A percentile compares a stretch with the other conserved stretches of the same genome.
phyloP scores from a whole-genome alignment of 352 stramenopile species.

The Phytophthora uliginosa region DNA sequence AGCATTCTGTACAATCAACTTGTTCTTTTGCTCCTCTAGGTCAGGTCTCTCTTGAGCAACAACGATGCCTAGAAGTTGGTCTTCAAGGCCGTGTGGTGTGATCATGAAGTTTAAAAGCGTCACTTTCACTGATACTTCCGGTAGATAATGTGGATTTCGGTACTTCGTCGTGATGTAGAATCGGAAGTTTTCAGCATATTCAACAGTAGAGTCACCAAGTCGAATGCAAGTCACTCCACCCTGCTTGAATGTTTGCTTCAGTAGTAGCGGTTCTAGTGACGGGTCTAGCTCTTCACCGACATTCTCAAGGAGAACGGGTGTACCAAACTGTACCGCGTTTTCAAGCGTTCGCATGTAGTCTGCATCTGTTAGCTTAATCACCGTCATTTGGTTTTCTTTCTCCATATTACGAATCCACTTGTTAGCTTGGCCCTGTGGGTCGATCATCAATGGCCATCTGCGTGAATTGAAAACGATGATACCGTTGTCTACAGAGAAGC shows the following conservation, averaged over 20 bases:
- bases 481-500: constrained; percentile 96
- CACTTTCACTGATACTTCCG: constrained; percentile 95
- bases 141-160: constrained; percentile 94
- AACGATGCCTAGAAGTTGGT: constrained; percentile 95
- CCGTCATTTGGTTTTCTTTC: constrained; percentile 87
- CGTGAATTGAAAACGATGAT: constrained; percentile 96
- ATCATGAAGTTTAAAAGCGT: constrained; percentile 98
- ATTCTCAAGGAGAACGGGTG: constrained; percentile 94
- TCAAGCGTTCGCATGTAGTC: constrained; percentile 95
- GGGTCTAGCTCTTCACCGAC: constrained; percentile 94
- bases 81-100: constrained; percentile 93
- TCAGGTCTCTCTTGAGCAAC: constrained; percentile 94
- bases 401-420: constrained; percentile 98
- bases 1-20: constrained; percentile 93
- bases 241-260: constrained; percentile 97
- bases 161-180: constrained; percentile 98
- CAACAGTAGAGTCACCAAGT: constrained; percentile 93
- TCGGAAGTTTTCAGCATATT: constrained; percentile 93
- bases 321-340: constrained; percentile 94
- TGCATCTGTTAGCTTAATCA: constrained; percentile 96
- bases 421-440: constrained; percentile 95
- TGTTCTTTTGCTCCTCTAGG: constrained; percentile 95
- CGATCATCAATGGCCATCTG: constrained; percentile 96
- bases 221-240: constrained; percentile 93
- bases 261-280: constrained; percentile 93